phyloP scores from a whole-genome alignment of 176 grass and related monocot genomes.

The Aegilops longissima region DNA sequence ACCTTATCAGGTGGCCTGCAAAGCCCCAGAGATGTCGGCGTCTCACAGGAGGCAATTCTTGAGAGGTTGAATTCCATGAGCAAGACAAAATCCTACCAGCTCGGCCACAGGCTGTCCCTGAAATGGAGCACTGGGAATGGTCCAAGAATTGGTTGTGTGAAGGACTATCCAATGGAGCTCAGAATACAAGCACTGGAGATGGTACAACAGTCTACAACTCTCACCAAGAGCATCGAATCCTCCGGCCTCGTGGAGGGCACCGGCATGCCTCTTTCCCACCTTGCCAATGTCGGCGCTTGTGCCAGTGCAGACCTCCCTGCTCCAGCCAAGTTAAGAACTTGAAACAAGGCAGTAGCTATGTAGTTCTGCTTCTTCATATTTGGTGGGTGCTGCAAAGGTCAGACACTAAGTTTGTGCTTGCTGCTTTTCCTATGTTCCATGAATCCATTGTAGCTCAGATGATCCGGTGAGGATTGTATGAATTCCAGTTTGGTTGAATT shows the following conservation, averaged over 20 bases:
- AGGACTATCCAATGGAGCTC: constrained; percentile 79
- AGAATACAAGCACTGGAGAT: constrained; percentile 77
- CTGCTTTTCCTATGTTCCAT: not conserved
- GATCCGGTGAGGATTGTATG: not conserved
- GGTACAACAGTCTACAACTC: constrained; percentile 34
- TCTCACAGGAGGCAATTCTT: constrained; percentile 57
- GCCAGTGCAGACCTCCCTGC: constrained; percentile 10
- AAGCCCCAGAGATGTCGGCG: constrained; percentile 40
- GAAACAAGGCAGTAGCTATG: not conserved
- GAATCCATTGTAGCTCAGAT: not conserved
- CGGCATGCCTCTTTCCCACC: constrained; percentile 20
- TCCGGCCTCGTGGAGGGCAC: not conserved
- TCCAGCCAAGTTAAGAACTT: constrained; percentile 34
- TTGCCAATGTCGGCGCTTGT: not conserved
- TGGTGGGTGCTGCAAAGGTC: not conserved
- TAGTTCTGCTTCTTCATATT: not conserved
- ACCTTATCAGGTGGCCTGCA: constrained; percentile 75
- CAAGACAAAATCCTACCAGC: constrained; percentile 71
- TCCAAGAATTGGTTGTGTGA: constrained; percentile 90
- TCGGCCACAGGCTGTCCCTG: constrained; percentile 72
- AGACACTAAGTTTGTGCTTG: not conserved
- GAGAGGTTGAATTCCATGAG: constrained; percentile 76
- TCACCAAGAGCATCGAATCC: constrained; percentile 52
- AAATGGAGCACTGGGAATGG: constrained; percentile 88
- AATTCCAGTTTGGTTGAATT: not conserved